Conservation (phyloP, 768 basidiomycete genomes). For the Hericium coralloides region DNA sequence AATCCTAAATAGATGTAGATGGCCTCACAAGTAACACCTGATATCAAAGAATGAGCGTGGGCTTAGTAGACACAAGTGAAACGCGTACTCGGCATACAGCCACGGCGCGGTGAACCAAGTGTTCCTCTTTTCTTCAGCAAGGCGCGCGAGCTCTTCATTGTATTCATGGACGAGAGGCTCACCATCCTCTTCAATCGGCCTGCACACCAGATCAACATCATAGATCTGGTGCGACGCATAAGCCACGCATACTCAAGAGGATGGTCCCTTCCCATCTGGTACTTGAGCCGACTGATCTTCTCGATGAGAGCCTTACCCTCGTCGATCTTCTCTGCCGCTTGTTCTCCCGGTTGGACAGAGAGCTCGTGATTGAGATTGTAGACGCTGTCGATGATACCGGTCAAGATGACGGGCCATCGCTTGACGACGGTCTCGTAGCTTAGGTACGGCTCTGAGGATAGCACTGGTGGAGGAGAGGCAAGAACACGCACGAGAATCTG, state of each 20-base stretch:
- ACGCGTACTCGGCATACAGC: conserved; percentile 87
- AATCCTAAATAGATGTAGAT: not conserved
- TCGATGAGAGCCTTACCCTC: conserved; percentile 78
- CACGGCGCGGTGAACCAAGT: conserved; percentile 93
- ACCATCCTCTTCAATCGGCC: conserved; percentile 68
- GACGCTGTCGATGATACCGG: conserved; percentile 68
- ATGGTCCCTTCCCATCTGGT: conserved; percentile 78
- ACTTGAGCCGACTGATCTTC: conserved; percentile 69
- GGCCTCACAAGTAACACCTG: conserved; percentile 62
- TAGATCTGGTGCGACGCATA: not conserved
- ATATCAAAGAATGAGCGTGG: not conserved
- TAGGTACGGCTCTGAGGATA: not conserved
- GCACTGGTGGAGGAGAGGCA: not conserved
- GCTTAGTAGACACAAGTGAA: conserved; percentile 2
- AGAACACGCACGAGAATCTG: conserved; percentile 50
- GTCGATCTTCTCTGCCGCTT: conserved; percentile 33
- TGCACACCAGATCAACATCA: conserved; percentile 21
- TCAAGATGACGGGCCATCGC: conserved; percentile 82
- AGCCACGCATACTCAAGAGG: conserved; percentile 44
- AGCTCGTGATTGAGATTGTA: conserved; percentile 60
- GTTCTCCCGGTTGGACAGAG: conserved; percentile 24
- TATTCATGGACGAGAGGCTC: conserved; percentile 64
- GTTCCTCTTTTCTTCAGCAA: conserved; percentile 38
- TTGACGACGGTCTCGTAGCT: conserved; percentile 75
- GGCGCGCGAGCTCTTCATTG: conserved; percentile 57